Conservation (phyloP, 169 alveolate species). For the Cardiosporidium cionae region DNA sequence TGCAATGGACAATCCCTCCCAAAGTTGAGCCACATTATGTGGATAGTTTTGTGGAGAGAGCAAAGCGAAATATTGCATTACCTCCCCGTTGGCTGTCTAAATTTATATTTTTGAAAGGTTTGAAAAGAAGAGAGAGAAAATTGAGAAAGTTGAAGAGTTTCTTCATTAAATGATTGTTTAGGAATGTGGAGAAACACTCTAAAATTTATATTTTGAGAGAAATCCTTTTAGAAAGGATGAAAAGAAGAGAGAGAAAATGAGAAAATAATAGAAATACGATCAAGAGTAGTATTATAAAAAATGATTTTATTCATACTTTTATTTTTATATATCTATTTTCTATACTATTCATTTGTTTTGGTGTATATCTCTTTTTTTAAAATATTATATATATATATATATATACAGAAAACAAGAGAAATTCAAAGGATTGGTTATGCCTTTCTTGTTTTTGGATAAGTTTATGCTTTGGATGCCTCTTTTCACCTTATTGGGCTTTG, state of each 20-base stretch:
- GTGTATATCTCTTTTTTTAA: too few species aligned
- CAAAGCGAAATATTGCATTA: neutral
- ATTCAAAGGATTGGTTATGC: neutral
- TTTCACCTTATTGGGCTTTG: neutral
- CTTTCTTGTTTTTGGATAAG: neutral
- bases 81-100: conserved; percentile 18
- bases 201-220: too few species aligned
- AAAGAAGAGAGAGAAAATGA: neutral
- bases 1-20: conserved; percentile 16
- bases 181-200: neutral
- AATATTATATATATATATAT: neutral
- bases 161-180: neutral
- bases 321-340: too few species aligned
- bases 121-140: neutral
- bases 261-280: too few species aligned
- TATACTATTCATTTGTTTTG: too few species aligned
- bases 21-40: conserved; percentile 27
- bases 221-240: too few species aligned
- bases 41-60: conserved; percentile 3
- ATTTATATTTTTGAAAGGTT: neutral
- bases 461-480: neutral
- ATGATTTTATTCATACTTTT: too few species aligned
- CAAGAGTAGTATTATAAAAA: too few species aligned
- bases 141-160: neutral
- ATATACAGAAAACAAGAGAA: neutral